A percentile compares a stretch with the other conserved stretches of the same genome.
phyloP scores from a whole-genome alignment of 768 basidiomycete genomes.

The Clavulina sp. region DNA sequence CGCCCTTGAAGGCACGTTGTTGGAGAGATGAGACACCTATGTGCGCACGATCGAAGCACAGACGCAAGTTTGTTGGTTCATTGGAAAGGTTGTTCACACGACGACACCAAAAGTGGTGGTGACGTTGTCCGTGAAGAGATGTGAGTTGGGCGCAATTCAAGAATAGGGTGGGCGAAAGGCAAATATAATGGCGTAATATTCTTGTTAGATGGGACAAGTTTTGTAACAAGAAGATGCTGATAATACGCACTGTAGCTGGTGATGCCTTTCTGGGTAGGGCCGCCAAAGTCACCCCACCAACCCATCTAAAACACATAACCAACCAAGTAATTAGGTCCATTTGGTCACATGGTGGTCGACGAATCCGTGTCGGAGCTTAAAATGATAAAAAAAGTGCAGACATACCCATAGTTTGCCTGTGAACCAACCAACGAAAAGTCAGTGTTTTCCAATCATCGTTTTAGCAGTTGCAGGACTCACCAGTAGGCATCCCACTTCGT shows the following conservation, averaged over 20 bases:
- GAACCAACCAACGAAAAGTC: not conserved
- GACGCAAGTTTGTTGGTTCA: conserved; percentile 3
- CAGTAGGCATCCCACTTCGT: conserved; percentile 6
- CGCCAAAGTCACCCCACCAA: conserved; percentile 79
- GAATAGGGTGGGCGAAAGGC: no score
- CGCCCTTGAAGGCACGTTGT: conserved; percentile 52
- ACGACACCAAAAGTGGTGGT: no score
- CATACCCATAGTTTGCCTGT: conserved; percentile 10
- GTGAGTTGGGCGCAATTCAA: no score
- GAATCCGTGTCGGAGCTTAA: no score
- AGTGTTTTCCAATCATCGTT: not conserved
- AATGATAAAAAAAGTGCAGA: not conserved
- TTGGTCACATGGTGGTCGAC: no score
- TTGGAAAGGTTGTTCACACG: not conserved
- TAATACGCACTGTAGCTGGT: conserved; percentile 70
- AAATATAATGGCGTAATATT: no score
- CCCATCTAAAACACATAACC: conserved; percentile 34
- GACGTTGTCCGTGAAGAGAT: not conserved
- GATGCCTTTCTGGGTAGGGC: conserved; percentile 59
- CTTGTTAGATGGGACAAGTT: no score
- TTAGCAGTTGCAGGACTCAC: conserved; percentile 5
- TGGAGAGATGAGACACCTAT: conserved; percentile 73
- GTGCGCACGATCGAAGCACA: conserved; percentile 1
- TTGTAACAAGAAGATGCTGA: no score
- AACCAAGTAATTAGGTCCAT: not conserved